A percentile compares a stretch with the other conserved stretches of the same genome.
phyloP scores from a whole-genome alignment of 768 basidiomycete genomes.

The Trametes sanguinea region DNA sequence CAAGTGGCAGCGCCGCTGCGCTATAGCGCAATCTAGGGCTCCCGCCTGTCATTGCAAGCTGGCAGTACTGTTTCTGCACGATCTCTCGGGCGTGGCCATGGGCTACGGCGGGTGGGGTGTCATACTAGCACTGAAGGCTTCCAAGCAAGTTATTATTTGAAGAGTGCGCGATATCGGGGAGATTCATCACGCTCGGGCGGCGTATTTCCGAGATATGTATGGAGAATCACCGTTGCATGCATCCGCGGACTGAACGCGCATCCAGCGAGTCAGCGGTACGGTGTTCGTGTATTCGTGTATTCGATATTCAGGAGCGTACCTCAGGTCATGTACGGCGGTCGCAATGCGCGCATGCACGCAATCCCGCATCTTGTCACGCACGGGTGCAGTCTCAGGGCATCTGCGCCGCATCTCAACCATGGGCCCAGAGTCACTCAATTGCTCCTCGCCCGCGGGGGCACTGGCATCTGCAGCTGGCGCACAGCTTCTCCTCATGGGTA shows the following conservation, averaged over 20 bases:
- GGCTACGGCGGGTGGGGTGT: too few relatives aligned
- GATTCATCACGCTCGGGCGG: background rate
- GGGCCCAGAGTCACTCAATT: background rate
- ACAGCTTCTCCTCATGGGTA: constrained; percentile 20
- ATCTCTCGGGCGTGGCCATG: too few relatives aligned
- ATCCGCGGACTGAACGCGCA: too few relatives aligned
- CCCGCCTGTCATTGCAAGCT: too few relatives aligned
- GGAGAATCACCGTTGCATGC: background rate
- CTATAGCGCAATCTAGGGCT: background rate
- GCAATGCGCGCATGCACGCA: background rate
- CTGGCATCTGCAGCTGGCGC: background rate
- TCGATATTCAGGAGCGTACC: background rate
- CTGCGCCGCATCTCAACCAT: too few relatives aligned
- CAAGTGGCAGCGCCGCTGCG: constrained; percentile 2
- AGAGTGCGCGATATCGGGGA: too few relatives aligned
- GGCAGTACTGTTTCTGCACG: too few relatives aligned
- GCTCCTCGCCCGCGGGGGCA: background rate
- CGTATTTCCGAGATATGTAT: constrained; percentile 6
- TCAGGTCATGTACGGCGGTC: too few relatives aligned
- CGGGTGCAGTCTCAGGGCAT: background rate
- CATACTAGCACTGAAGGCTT: too few relatives aligned
- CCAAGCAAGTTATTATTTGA: too few relatives aligned
- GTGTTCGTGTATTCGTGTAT: background rate
- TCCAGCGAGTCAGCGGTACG: too few relatives aligned
- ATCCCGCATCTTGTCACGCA: background rate